Evolutionary conservation across 805 yeast genomes (phyloP).

Genomic region (Maudiozyma barnettii): DNA sequence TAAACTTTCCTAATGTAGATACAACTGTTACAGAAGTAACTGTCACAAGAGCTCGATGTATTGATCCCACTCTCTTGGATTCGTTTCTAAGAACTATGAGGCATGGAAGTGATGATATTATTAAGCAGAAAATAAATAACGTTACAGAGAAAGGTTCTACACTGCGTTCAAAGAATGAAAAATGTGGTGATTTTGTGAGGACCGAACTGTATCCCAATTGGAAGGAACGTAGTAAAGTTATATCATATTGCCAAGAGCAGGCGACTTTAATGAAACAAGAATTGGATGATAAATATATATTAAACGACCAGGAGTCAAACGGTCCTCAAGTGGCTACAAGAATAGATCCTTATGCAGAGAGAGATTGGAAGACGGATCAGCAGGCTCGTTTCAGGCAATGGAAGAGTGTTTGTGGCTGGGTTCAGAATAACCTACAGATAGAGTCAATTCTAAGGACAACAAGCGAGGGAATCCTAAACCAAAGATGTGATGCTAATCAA

Average conservation of each 20-base stretch:
- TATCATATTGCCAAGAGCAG: conserved; percentile 35
- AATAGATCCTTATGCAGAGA: conserved; percentile 43
- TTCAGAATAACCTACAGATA: conserved; percentile 33
- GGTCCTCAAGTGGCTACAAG: conserved; percentile 24
- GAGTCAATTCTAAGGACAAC: conserved; percentile 35
- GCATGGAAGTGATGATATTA: conserved; percentile 37
- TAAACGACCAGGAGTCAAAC: conserved; percentile 12
- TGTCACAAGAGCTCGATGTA: conserved; percentile 22
- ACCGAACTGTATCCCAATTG: conserved; percentile 38
- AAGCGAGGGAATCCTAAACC: conserved; percentile 28
- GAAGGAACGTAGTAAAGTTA: conserved; percentile 33
- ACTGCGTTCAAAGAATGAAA: conserved; percentile 1
- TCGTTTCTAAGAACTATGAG: conserved; percentile 25
- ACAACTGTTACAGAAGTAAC: conserved; percentile 12
- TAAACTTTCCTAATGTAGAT: conserved; percentile 10
- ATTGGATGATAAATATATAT: conserved; percentile 17
- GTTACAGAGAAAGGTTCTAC: conserved; percentile 15
- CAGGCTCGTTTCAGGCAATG: conserved; percentile 25
- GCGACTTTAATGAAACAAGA: conserved; percentile 25
- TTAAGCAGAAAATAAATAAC: conserved; percentile 36
- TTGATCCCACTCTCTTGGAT: conserved; percentile 24
- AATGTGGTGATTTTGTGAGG: conserved; percentile 31
- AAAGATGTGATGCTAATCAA: conserved; percentile 29
- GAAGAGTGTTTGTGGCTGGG: conserved; percentile 28
- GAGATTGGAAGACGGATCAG: conserved; percentile 29